Conservation (phyloP, 805 yeast species). For the Myxozyma geophila region DNA sequence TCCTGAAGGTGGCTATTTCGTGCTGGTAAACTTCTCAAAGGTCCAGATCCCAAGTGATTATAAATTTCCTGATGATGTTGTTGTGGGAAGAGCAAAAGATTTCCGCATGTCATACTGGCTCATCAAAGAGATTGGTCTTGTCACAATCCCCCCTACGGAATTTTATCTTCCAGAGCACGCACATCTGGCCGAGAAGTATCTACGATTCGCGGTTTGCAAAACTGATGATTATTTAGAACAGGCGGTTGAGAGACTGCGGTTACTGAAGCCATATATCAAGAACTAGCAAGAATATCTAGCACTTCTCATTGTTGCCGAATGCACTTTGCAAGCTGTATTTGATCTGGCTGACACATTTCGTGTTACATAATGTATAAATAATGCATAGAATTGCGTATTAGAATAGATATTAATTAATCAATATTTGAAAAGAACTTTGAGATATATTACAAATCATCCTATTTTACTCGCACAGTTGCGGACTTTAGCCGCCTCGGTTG, state of each 20-base stretch:
- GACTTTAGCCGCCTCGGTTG: background rate
- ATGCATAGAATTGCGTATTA: background rate
- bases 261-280: slow-evolving; percentile 65
- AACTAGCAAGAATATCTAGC: slow-evolving; percentile 13
- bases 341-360: background rate
- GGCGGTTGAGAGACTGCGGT: slow-evolving; percentile 76
- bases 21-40: slow-evolving; percentile 83
- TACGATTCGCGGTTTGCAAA: slow-evolving; percentile 96
- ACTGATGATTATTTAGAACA: slow-evolving; percentile 78
- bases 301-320: background rate
- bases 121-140: slow-evolving; percentile 89
- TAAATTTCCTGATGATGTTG: slow-evolving; percentile 70
- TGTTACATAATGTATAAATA: background rate
- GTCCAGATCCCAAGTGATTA: slow-evolving; percentile 78
- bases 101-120: slow-evolving; percentile 92
- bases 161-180: slow-evolving; percentile 76
- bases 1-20: slow-evolving; percentile 93
- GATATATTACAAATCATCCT: background rate
- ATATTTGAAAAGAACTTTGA: background rate
- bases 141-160: slow-evolving; percentile 97
- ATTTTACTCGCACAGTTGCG: background rate
- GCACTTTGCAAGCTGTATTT: no score
- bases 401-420: background rate
- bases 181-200: slow-evolving; percentile 75
- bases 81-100: slow-evolving; percentile 69